Percentiles rank a stretch among this genome's conserved stretches.
These are phyloP conservation scores for Komagataella ulmi DNA, from an alignment of 805 yeast species.

Conservation along the genomic window DNA sequence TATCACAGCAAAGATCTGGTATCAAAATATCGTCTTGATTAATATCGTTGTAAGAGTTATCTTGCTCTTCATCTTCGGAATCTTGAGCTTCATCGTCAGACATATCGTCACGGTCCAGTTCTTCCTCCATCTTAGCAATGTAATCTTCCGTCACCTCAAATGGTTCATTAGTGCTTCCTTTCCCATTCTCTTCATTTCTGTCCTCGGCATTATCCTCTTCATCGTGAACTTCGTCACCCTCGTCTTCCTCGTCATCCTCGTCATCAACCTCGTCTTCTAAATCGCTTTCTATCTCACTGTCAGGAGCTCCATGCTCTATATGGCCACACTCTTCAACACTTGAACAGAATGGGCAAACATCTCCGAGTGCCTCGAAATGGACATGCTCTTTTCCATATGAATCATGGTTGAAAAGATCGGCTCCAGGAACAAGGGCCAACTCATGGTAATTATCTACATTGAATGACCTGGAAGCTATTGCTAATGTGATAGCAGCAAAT, in stretches of 20 bases:
- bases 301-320: constrained; percentile 14
- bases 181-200: constrained; percentile 1
- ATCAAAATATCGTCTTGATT: constrained; percentile 19
- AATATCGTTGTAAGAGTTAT: constrained; percentile 8
- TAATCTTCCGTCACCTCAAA: constrained; percentile 18
- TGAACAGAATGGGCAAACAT: constrained; percentile 22
- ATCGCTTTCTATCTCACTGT: constrained; percentile 13
- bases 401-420: constrained; percentile 76
- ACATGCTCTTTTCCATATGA: constrained; percentile 42
- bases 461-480: constrained; percentile 70
- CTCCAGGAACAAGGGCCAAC: constrained; percentile 77
- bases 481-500: constrained; percentile 46
- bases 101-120: constrained; percentile 11
- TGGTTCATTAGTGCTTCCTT: neutral
- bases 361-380: constrained; percentile 42
- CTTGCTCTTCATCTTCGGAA: constrained; percentile 8
- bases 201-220: constrained; percentile 1
- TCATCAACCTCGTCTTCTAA: constrained; percentile 10
- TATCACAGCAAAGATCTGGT: constrained; percentile 58
- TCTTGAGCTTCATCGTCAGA: constrained; percentile 7
- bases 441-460: constrained; percentile 66
- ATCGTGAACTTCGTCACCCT: constrained; percentile 1
- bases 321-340: constrained; percentile 18
- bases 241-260: constrained; percentile 7
- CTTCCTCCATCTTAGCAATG: constrained; percentile 16